A percentile compares a stretch with the other conserved stretches of the same genome.
phyloP scores from a whole-genome alignment of 1,139 yeast genomes.

The Yamadazyma oceani region DNA sequence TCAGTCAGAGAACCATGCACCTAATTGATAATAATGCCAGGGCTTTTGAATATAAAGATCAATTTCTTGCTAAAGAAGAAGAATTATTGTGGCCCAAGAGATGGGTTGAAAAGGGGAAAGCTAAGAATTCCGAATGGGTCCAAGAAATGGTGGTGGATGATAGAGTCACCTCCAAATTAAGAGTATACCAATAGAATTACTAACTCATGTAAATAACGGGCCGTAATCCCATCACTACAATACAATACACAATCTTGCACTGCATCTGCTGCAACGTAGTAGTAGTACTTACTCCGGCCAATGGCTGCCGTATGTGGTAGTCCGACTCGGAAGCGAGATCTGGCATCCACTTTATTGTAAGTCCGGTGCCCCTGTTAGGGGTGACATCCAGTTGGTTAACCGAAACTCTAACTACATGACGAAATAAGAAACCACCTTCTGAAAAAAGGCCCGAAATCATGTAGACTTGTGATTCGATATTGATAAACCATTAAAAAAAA shows the following conservation, averaged over 20 bases:
- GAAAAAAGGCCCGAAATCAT: slow-evolving; percentile 1
- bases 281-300: background rate
- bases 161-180: slow-evolving; percentile 57
- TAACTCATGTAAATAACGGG: background rate
- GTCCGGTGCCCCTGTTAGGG: too few species aligned
- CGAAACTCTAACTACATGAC: too few species aligned
- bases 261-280: background rate
- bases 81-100: slow-evolving; percentile 88
- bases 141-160: slow-evolving; percentile 71
- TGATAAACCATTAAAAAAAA: slow-evolving; percentile 2
- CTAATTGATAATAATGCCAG: slow-evolving; percentile 58
- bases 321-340: slow-evolving; percentile 1
- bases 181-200: slow-evolving; percentile 44
- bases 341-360: too few species aligned
- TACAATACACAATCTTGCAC: background rate
- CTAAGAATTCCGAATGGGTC: slow-evolving; percentile 84
- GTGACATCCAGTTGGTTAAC: too few species aligned
- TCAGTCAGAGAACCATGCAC: slow-evolving; percentile 60
- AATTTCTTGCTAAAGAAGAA: slow-evolving; percentile 60
- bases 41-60: slow-evolving; percentile 56
- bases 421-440: too few species aligned
- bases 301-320: background rate
- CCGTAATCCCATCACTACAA: too few species aligned
- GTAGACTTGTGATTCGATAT: slow-evolving; percentile 4
- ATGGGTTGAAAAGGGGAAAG: slow-evolving; percentile 76